Percentiles rank a stretch among this genome's conserved stretches.
These are phyloP conservation scores for Zizania palustris DNA, from an alignment of 202 grass and related monocot species.

Conservation along the genomic window DNA sequence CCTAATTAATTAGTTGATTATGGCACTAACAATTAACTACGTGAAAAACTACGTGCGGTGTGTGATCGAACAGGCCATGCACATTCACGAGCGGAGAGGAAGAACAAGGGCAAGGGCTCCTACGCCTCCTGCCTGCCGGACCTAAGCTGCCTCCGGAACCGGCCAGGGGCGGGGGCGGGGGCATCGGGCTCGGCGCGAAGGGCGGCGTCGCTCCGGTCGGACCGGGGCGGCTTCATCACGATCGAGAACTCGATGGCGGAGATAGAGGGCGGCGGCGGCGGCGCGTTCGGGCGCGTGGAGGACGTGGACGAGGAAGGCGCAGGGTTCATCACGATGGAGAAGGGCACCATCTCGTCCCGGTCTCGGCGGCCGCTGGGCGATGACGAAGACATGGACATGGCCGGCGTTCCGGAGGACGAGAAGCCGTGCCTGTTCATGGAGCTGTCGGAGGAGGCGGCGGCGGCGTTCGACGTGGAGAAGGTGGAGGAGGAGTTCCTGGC, in stretches of 20 bases:
- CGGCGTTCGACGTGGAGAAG: constrained; percentile 59
- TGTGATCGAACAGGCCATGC: constrained; percentile 24
- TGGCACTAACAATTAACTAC: not conserved
- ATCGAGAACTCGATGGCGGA: constrained; percentile 80
- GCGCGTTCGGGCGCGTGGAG: constrained; percentile 32
- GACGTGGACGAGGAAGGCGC: constrained; percentile 65
- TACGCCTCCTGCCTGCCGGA: constrained; percentile 78
- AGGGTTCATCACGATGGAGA: constrained; percentile 89
- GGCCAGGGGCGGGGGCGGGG: constrained; percentile 20
- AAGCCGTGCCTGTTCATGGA: constrained; percentile 74
- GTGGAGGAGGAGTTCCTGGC: constrained; percentile 92
- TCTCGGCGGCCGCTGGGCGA: constrained; percentile 37
- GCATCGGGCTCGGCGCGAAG: constrained; percentile 44
- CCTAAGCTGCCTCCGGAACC: constrained; percentile 68
- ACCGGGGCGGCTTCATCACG: constrained; percentile 81
- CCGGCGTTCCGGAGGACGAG: constrained; percentile 52
- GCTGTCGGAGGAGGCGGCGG: constrained; percentile 51
- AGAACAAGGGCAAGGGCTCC: constrained; percentile 58
- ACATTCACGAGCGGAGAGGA: constrained; percentile 47
- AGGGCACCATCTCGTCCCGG: constrained; percentile 62
- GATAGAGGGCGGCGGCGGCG: constrained; percentile 39
- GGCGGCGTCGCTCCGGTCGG: constrained; percentile 58
- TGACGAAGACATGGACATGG: constrained; percentile 31
- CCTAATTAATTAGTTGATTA: not conserved
- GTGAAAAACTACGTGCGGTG: not conserved